phyloP scores from a whole-genome alignment of 2,329 filamentous ascomycete species.

The Aphanocladium album region DNA sequence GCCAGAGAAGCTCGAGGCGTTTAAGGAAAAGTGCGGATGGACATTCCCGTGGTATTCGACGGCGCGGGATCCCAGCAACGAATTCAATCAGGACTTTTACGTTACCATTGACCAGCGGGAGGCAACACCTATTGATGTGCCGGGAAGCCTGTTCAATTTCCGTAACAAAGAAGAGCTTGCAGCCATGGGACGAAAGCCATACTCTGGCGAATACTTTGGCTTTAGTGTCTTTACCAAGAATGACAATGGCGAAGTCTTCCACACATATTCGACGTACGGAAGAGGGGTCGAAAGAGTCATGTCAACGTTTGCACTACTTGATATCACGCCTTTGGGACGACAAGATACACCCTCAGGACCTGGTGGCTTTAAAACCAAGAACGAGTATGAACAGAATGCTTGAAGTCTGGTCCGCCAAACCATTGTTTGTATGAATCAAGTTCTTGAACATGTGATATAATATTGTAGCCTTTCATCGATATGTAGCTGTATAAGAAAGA shows the following conservation, averaged over 20 bases:
- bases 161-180: slow-evolving; percentile 21
- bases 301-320: slow-evolving; percentile 27
- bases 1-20: slow-evolving; percentile 30
- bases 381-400: slow-evolving; percentile 19
- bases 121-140: slow-evolving; percentile 18
- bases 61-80: slow-evolving; percentile 18
- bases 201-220: slow-evolving; percentile 30
- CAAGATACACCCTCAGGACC: slow-evolving; percentile 23
- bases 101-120: slow-evolving; percentile 25
- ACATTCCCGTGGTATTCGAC: slow-evolving; percentile 36
- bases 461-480: background rate
- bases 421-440: background rate
- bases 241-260: slow-evolving; percentile 26
- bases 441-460: background rate
- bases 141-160: slow-evolving; percentile 22
- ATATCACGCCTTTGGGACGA: slow-evolving; percentile 31
- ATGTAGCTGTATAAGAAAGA: background rate
- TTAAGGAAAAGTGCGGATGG: slow-evolving; percentile 35
- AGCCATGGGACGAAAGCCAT: slow-evolving; percentile 23
- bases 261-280: slow-evolving; percentile 33
- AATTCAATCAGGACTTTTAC: slow-evolving; percentile 38
- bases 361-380: slow-evolving; percentile 22
- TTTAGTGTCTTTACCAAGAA: slow-evolving; percentile 31
- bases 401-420: too few species aligned
- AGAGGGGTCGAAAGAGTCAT: slow-evolving; percentile 28